A percentile compares a stretch with the other conserved stretches of the same genome.
These are phyloP conservation scores for Dipteronia dyeriana DNA, from an alignment of 345 rosid species.

Conservation along the genomic window DNA sequence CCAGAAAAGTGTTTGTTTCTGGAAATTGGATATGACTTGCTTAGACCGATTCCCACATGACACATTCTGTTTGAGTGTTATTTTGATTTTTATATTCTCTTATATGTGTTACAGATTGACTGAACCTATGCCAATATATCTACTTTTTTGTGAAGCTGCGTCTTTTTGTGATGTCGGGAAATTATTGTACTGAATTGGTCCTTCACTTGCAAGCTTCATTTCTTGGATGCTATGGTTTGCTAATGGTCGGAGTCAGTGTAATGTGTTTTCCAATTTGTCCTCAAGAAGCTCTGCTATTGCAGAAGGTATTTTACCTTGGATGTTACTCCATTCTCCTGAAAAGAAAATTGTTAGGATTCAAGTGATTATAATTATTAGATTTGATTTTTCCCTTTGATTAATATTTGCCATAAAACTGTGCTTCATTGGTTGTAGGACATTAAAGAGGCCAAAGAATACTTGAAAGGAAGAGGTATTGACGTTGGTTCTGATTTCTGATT, in stretches of 20 bases:
- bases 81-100: not conserved
- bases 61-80: not conserved
- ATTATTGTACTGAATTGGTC: not conserved
- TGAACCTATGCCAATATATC: not conserved
- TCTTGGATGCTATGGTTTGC: constrained; percentile 76
- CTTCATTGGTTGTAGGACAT: constrained; percentile 54
- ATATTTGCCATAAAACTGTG: not conserved
- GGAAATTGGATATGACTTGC: not conserved
- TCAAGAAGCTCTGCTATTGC: constrained; percentile 67
- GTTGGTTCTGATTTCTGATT: constrained; percentile 53
- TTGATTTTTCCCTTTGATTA: not conserved
- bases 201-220: not conserved
- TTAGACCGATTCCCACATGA: not conserved
- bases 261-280: constrained; percentile 78
- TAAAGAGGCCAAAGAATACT: constrained; percentile 70
- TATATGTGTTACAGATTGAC: not conserved
- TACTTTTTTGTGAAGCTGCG: not conserved
- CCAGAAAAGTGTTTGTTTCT: not conserved
- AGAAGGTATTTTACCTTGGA: constrained; percentile 42
- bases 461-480: constrained; percentile 70
- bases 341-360: not conserved
- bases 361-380: no score
- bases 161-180: not conserved
- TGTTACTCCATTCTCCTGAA: not conserved
- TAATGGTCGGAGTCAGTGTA: constrained; percentile 75